These are phyloP conservation scores for Cicer pinnatifidum DNA, from an alignment of 306 rosid genomes.

Conservation along the genomic window DNA sequence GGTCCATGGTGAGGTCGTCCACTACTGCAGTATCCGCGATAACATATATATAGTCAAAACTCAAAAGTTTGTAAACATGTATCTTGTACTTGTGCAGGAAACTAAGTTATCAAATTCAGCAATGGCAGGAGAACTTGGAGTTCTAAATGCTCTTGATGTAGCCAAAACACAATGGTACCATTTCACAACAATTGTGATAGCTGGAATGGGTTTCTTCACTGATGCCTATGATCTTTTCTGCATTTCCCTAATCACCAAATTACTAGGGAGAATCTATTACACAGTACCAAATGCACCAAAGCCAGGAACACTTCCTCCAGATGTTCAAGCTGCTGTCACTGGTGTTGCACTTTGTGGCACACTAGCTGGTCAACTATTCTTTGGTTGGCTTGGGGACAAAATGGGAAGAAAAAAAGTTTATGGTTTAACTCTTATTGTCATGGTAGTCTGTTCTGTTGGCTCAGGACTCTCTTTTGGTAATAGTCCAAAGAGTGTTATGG, in stretches of 20 bases:
- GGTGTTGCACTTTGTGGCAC: slow-evolving; percentile 78
- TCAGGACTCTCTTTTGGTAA: slow-evolving; percentile 66
- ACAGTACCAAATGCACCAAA: slow-evolving; percentile 7
- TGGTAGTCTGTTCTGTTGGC: slow-evolving; percentile 67
- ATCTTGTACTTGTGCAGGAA: slow-evolving; percentile 15
- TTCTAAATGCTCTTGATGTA: slow-evolving; percentile 72
- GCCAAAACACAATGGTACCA: slow-evolving; percentile 80
- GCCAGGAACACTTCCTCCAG: slow-evolving; percentile 72
- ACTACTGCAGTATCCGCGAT: no score
- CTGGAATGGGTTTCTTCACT: slow-evolving; percentile 93
- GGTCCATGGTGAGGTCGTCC: no score
- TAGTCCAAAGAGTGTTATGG: slow-evolving; percentile 49
- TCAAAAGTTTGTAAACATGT: neutral
- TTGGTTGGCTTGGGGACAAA: slow-evolving; percentile 92
- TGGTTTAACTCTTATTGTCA: slow-evolving; percentile 68
- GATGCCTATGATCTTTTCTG: slow-evolving; percentile 85
- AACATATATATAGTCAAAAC: neutral
- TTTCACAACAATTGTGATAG: slow-evolving; percentile 79
- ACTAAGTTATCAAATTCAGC: slow-evolving; percentile 27
- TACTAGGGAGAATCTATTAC: slow-evolving; percentile 68
- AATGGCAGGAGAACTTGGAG: slow-evolving; percentile 58
- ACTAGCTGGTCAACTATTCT: slow-evolving; percentile 73
- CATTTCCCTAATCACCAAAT: slow-evolving; percentile 69
- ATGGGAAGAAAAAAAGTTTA: slow-evolving; percentile 74
- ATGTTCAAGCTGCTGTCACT: slow-evolving; percentile 60